Conservation (phyloP, 345 rosid species). For the Sapria himalayana region DNA sequence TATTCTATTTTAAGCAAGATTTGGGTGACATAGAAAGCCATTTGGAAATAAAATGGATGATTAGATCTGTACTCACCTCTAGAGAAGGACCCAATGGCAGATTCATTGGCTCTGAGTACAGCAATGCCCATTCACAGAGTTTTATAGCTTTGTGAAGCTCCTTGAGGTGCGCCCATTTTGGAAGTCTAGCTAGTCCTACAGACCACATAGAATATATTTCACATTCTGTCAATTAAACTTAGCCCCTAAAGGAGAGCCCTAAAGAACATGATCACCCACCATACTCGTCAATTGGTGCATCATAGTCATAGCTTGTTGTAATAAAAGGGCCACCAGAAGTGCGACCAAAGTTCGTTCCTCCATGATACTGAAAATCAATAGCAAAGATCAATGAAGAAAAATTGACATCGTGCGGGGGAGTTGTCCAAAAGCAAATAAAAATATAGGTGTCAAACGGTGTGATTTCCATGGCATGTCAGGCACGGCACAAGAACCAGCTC, state of each 20-base stretch:
- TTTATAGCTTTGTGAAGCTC: constrained; percentile 68
- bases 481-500: no score
- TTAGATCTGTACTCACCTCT: constrained; percentile 54
- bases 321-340: constrained; percentile 91
- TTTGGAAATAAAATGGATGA: no score
- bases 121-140: constrained; percentile 44
- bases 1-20: no score
- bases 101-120: constrained; percentile 29
- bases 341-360: constrained; percentile 94
- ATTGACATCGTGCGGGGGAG: no score
- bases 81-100: constrained; percentile 39
- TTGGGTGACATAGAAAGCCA: no score
- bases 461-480: no score
- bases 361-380: constrained; percentile 47
- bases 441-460: no score
- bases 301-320: constrained; percentile 92
- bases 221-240: no score
- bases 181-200: constrained; percentile 68
- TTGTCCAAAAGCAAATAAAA: no score
- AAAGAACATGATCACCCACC: constrained; percentile 27
- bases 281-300: constrained; percentile 96
- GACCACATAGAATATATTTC: constrained; percentile 7
- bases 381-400: neutral
- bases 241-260: no score
- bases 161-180: constrained; percentile 92